These are phyloP conservation scores for Backusella liffmaniae DNA, from an alignment of 192 early-diverging fungal species.

Conservation along the genomic window DNA sequence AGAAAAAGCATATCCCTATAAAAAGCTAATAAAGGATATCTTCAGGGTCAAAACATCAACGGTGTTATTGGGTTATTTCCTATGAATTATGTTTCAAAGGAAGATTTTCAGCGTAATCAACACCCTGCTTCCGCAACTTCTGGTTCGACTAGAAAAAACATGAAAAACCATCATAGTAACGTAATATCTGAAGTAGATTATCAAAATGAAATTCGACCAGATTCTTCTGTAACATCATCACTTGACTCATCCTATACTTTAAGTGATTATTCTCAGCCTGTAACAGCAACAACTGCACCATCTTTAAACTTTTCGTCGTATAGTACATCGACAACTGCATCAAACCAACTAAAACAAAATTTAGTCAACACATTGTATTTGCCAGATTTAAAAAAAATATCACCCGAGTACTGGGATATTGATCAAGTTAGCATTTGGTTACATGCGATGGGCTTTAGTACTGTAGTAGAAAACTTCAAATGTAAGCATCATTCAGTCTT, in stretches of 20 bases:
- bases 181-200: neutral
- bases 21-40: neutral
- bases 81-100: conserved; percentile 58
- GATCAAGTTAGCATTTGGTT: conserved; percentile 28
- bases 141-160: neutral
- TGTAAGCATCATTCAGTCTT: neutral
- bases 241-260: neutral
- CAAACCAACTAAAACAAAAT: neutral
- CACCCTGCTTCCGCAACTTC: conserved; percentile 7
- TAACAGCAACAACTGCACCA: neutral
- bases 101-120: neutral
- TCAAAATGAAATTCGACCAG: neutral
- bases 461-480: conserved; percentile 16
- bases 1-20: neutral
- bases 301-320: neutral
- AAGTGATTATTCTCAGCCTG: neutral
- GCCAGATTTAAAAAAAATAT: neutral
- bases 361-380: neutral
- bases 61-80: conserved; percentile 74
- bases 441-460: conserved; percentile 23
- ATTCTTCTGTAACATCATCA: neutral
- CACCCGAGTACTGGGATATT: conserved; percentile 25
- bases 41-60: conserved; percentile 59
- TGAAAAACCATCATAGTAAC: neutral
- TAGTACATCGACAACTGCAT: neutral